Percentiles rank a stretch among this genome's conserved stretches.
Conservation (phyloP, 441 rosid genomes). For the Gossypium armourianum region DNA sequence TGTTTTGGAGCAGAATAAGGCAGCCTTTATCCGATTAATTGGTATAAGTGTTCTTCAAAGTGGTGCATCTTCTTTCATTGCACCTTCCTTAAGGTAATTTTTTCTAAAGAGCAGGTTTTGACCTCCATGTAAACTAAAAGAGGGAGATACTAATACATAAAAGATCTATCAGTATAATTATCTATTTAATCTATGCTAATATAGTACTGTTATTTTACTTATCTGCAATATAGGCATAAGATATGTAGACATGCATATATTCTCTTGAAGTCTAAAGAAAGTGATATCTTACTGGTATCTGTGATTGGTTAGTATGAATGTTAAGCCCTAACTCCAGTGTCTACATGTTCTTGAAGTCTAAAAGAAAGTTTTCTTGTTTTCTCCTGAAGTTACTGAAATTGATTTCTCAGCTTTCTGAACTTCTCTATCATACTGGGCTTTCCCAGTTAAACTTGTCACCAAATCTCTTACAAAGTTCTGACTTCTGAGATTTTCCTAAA, state of each 20-base stretch:
- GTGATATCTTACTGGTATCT: neutral
- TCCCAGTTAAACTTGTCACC: neutral
- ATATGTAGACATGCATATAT: neutral
- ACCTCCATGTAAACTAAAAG: neutral
- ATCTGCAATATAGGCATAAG: neutral
- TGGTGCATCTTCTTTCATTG: constrained; percentile 83
- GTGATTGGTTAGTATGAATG: constrained; percentile 4
- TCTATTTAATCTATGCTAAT: neutral
- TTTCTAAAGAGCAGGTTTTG: neutral
- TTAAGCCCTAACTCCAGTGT: neutral
- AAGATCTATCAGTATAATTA: neutral
- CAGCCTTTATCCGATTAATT: constrained; percentile 68
- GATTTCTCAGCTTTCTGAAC: neutral
- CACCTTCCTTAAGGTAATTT: constrained; percentile 78
- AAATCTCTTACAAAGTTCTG: neutral
- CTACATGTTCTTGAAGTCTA: neutral
- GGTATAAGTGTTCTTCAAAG: constrained; percentile 91
- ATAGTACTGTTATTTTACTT: neutral
- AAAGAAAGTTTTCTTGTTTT: neutral
- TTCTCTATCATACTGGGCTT: neutral
- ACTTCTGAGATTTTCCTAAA: constrained; percentile 1
- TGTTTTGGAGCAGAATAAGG: constrained; percentile 92
- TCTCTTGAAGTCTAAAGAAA: neutral
- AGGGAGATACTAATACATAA: neutral
- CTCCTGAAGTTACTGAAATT: neutral